A percentile compares a stretch with the other conserved stretches of the same genome.
These are phyloP conservation scores for Claviceps pazoutovae DNA, from an alignment of 2,329 filamentous ascomycete genomes.

Conservation along the genomic window DNA sequence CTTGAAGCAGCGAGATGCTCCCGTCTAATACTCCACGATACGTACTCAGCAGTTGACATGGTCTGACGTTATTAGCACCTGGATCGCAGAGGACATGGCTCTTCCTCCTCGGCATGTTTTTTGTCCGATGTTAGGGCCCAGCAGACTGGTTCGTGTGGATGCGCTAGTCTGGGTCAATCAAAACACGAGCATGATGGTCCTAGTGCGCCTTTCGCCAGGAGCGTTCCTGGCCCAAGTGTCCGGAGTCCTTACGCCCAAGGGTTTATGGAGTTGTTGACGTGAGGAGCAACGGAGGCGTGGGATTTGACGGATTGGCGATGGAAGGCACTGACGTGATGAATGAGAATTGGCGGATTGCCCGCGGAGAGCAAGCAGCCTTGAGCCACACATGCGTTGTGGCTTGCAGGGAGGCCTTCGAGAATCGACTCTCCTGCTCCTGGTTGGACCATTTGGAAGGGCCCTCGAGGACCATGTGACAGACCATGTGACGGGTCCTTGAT, in stretches of 20 bases:
- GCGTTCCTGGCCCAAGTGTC: conserved; percentile 2
- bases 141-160: conserved; percentile 5
- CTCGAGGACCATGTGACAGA: too few relatives aligned
- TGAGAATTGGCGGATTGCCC: too few relatives aligned
- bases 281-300: not conserved
- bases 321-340: too few relatives aligned
- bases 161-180: conserved; percentile 7
- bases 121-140: conserved; percentile 5
- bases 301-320: not conserved
- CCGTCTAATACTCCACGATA: not conserved
- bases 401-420: too few relatives aligned
- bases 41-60: not conserved
- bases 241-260: not conserved
- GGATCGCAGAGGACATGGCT: conserved; percentile 1
- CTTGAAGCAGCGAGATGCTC: too few relatives aligned
- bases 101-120: conserved; percentile 3
- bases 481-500: too few relatives aligned
- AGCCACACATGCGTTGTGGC: too few relatives aligned
- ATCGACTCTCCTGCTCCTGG: too few relatives aligned
- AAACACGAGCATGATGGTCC: conserved; percentile 1
- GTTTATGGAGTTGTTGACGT: not conserved
- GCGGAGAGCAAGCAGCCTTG: too few relatives aligned
- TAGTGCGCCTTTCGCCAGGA: not conserved
- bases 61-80: not conserved
- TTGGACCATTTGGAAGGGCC: too few relatives aligned